These are phyloP conservation scores for Xylariaceae sp. DNA, from an alignment of 2,329 filamentous ascomycete species.

Conservation along the genomic window DNA sequence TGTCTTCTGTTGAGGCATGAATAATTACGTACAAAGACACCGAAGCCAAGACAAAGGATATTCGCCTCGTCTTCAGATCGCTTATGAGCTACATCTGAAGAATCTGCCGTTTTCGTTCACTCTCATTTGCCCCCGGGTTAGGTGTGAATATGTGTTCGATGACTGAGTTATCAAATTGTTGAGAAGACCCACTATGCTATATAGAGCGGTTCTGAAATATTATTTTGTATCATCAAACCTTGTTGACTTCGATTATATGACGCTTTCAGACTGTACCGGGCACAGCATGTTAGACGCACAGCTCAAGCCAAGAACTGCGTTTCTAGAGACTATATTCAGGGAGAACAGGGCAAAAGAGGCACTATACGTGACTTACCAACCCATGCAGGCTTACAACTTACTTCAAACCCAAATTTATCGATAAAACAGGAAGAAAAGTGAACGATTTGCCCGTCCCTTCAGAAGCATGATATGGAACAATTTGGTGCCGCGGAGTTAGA, in stretches of 20 bases:
- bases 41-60: conserved; percentile 4
- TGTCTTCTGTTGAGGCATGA: conserved; percentile 7
- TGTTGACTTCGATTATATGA: not conserved
- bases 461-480: too few relatives aligned
- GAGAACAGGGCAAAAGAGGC: too few relatives aligned
- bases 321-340: conserved; percentile 32
- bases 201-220: conserved; percentile 49
- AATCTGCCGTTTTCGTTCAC: conserved; percentile 2
- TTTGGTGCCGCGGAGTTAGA: too few relatives aligned
- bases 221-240: conserved; percentile 2
- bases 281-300: conserved; percentile 64
- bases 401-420: too few relatives aligned
- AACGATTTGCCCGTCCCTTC: too few relatives aligned
- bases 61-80: too few relatives aligned
- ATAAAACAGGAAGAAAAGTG: too few relatives aligned
- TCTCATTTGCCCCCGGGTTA: not conserved
- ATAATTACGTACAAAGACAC: conserved; percentile 8
- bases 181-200: conserved; percentile 55
- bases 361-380: conserved; percentile 32
- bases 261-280: conserved; percentile 24
- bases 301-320: conserved; percentile 60
- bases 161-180: conserved; percentile 36
- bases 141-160: not conserved
- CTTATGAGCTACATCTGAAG: not conserved
- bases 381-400: conserved; percentile 66